Base-by-base conservation (phyloP, 805 yeast genomes). In the Saturnispora kantuleensis region DNA sequence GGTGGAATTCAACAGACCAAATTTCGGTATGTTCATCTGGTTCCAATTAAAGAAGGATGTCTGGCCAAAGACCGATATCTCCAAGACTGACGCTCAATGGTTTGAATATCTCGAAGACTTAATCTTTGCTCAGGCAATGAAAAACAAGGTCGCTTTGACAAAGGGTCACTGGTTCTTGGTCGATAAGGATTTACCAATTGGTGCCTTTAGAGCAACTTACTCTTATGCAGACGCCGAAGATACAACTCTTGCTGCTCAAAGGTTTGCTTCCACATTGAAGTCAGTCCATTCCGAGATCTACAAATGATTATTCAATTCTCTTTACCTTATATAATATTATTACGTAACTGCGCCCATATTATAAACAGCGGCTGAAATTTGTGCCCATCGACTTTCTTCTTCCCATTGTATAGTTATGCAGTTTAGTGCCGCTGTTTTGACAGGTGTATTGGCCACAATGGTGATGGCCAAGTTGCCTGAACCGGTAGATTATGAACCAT, bases 1-100 rank as follows among this genome's bases (percentile, higher is more conserved):
- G 10, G 62, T 65, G 33, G 50, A 64, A 9, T 70, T 62, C 60
- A 64, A 68, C 30, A 68, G 70, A 3, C 73, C 73, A 7, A 59
- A 55, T 9, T 64, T 69, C 1, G 74, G 74, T 31, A 69, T 70
- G 74, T 70, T 70, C 46, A 58, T 70, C 47, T 65, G 69, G 53
- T 55, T 70, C 35, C 57, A 59, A 17, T 51, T 74, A 42, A 74
- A 73, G 47, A 65, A 70, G 34, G 52, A 68, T 15, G 48, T 54
- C 10, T 62, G 58, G 45, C 51, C 56, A 5, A 67, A 67, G 52
- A 73, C 68, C 45, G 72, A 70, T 17, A 16, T 61, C 44, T 6
- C 71, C 65, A 12, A 44, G 29, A 15, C 73, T 64, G 52, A 51
- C 26, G 40, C 38, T 5, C 52, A 57, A 42, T 61, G 65, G 65